phyloP scores from a whole-genome alignment of 345 rosid species.

The Hibiscus syriacus region DNA sequence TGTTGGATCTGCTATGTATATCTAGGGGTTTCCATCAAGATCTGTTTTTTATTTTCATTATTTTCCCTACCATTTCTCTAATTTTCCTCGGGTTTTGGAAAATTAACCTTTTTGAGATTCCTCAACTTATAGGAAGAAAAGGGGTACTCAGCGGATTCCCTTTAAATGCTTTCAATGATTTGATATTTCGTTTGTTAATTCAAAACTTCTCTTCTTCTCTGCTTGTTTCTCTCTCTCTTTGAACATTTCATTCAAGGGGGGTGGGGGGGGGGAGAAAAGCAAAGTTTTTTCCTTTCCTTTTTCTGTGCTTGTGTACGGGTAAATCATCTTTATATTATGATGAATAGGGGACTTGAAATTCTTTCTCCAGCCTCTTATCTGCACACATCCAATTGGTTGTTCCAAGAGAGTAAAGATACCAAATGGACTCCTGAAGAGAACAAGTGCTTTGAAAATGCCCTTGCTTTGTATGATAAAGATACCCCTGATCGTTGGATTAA shows the following conservation, averaged over 20 bases:
- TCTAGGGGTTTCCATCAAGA: constrained; percentile 32
- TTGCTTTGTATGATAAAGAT: constrained; percentile 76
- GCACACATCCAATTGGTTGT: constrained; percentile 74
- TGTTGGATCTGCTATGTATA: constrained; percentile 17
- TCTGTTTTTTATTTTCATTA: constrained; percentile 17
- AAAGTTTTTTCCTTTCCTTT: not conserved
- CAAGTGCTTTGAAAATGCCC: constrained; percentile 85
- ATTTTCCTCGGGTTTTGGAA: constrained; percentile 44
- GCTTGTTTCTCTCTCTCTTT: constrained; percentile 34
- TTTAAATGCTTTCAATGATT: constrained; percentile 32
- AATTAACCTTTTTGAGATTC: constrained; percentile 45
- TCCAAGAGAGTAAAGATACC: constrained; percentile 53
- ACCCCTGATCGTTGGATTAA: constrained; percentile 86
- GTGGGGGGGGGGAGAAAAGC: constrained; percentile 27
- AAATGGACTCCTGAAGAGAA: constrained; percentile 92
- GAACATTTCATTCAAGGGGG: constrained; percentile 30
- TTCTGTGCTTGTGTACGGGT: not conserved
- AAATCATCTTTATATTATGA: constrained; percentile 24
- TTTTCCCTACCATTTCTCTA: constrained; percentile 14
- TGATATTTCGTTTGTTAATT: constrained; percentile 25
- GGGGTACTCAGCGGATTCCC: constrained; percentile 37
- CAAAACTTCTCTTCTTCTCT: too few species aligned
- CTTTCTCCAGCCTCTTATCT: constrained; percentile 64
- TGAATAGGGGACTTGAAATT: constrained; percentile 63
- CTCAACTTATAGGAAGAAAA: constrained; percentile 29